Base-by-base conservation (phyloP, 768 basidiomycete genomes). In the Suillus subaureus region DNA sequence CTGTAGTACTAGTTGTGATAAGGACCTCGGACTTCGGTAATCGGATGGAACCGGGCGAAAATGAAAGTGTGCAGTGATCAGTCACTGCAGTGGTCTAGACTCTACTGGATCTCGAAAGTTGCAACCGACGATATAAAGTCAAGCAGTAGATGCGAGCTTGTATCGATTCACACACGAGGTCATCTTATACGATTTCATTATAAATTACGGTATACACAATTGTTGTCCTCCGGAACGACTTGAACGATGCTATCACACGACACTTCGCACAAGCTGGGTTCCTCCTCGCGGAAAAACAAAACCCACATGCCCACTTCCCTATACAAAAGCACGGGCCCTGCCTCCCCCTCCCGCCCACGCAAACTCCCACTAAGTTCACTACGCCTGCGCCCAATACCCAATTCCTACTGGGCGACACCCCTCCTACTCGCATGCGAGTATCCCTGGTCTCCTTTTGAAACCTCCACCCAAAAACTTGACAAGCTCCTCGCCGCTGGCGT, bases 361-460 rank as follows among this genome's bases (percentile, higher is more conserved):
- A 40, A 11, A 31, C 56, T 55, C 12, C 52, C 64, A 35, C 35
- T 64, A 37, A 62, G 33, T 16, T 54, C 55, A 11, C 11, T 39
- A 37, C 64, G 70, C 6, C 73, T 78, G 0, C 86, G 89, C 1
- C 91, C 91, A 35, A 87, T 93, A 72, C 89, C 90, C n/a, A 93
- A 93, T 77, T 91, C 89, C 0, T 93, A 93, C 79, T 93, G 92
- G 92, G 91, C 90, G 0, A 92, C 90, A 0, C 82, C 87, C 0
- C 77, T 81, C 13, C 83, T 93, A 42, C 82, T 92, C 62, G 92
- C 91, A 0, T 92, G 90, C 84, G 92, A 93, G 72, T 93, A 92
- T 75, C 91, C 91, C 1, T 93, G 89, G 87, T 79, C 85, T 21
- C 89, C 89, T 5, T 83, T 82, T 66, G 80, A 84, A 74, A 61